These are phyloP conservation scores for Schizochytrium sp. DNA, from an alignment of 108 stramenopile species.

Conservation along the genomic window DNA sequence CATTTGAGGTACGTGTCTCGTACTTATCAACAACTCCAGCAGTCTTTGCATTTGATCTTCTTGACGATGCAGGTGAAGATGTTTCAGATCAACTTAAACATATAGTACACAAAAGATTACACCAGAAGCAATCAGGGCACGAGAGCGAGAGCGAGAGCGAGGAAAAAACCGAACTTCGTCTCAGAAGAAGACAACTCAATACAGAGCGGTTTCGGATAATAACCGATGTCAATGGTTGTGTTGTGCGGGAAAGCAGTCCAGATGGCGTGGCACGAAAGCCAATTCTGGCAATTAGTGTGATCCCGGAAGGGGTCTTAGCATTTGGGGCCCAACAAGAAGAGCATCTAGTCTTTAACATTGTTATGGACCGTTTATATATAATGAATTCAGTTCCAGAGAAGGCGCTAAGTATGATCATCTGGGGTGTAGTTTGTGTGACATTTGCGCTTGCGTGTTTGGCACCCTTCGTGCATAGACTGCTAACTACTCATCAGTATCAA, in stretches of 20 bases:
- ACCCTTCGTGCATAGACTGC: not conserved
- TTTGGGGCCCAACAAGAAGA: not conserved
- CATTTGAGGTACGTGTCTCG: too few relatives aligned
- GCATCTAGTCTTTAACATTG: not conserved
- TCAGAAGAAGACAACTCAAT: not conserved
- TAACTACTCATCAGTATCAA: not conserved
- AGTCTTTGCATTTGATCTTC: too few relatives aligned
- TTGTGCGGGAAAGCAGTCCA: not conserved
- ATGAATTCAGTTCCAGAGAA: not conserved
- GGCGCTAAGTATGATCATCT: slow-evolving; percentile 6
- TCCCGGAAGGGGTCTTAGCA: not conserved
- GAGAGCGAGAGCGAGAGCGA: too few relatives aligned
- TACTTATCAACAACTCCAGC: too few relatives aligned
- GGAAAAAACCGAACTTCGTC: too few relatives aligned
- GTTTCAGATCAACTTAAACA: too few relatives aligned
- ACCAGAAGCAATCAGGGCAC: too few relatives aligned
- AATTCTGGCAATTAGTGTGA: not conserved
- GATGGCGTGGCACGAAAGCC: not conserved
- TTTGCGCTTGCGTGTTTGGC: not conserved
- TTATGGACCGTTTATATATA: not conserved
- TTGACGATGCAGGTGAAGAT: too few relatives aligned
- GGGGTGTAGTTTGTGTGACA: not conserved
- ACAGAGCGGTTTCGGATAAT: slow-evolving; percentile 2
- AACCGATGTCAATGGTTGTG: slow-evolving; percentile 28
- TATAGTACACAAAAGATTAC: too few relatives aligned